A percentile compares a stretch with the other conserved stretches of the same genome.
These are phyloP conservation scores for Diatrype stigma DNA, from an alignment of 2,329 filamentous ascomycete species.

Conservation along the genomic window DNA sequence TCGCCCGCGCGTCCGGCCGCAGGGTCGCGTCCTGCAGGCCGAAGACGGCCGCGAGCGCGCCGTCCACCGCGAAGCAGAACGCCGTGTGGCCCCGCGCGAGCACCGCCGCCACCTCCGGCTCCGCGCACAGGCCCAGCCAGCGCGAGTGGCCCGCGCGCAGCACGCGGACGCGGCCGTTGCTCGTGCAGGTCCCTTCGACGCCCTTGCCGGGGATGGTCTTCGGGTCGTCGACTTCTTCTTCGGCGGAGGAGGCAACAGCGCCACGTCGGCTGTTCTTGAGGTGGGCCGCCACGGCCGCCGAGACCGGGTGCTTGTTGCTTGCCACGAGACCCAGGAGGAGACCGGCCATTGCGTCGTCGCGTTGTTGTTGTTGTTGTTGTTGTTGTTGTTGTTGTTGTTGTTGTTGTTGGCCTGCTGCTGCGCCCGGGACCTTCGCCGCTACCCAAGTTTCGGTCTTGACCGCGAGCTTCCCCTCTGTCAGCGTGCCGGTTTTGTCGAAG, in stretches of 20 bases:
- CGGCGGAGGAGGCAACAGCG: too few species aligned
- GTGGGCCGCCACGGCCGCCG: constrained; percentile 33
- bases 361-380: background rate
- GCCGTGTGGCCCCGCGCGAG: constrained; percentile 36
- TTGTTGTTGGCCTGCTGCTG: too few species aligned
- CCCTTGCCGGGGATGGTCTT: constrained; percentile 43
- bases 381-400: background rate
- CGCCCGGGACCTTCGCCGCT: too few species aligned
- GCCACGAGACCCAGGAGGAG: constrained; percentile 33
- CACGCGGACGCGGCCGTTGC: constrained; percentile 7
- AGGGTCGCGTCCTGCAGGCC: constrained; percentile 44
- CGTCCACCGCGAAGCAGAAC: constrained; percentile 43
- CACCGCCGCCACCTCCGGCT: constrained; percentile 30
- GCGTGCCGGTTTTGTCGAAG: constrained; percentile 77
- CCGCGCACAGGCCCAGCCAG: constrained; percentile 37
- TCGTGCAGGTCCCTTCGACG: constrained; percentile 31
- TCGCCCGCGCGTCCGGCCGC: constrained; percentile 36
- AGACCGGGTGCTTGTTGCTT: constrained; percentile 51
- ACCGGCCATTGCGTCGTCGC: background rate
- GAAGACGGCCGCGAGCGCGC: constrained; percentile 34
- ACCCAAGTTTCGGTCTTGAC: constrained; percentile 31
- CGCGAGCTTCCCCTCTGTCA: constrained; percentile 57
- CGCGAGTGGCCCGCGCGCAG: constrained; percentile 47
- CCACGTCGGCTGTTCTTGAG: constrained; percentile 19
- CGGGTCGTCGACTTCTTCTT: constrained; percentile 25